Evolutionary conservation across 2,329 filamentous ascomycete species (phyloP), one percentile per base, ranked within the genome.

Genomic region (Botrytis deweyae): DNA sequence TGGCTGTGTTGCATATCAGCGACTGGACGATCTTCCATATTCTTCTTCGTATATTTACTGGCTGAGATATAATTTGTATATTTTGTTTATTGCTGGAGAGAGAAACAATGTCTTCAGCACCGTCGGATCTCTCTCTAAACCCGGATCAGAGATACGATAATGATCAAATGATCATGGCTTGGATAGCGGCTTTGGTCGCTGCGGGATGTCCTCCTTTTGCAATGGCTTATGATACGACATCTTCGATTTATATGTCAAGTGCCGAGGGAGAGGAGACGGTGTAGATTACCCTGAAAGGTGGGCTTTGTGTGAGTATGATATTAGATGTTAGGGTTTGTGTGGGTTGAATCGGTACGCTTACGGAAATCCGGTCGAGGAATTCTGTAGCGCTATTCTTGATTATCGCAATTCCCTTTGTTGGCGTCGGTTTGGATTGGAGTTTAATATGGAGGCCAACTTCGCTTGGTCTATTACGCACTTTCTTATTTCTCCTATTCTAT

Each of bases 141-240:
- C 61, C 70, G 42, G 63, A 52, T 40, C 44, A 72, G 36, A 36
- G 70, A 25, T 72, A 55, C 22, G 70, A 72, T n/a, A 59, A 66
- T n/a, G 70, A 72, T 42, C 36, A 58, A 20, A 42, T 66, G 4
- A 72, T 72, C 6, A 33, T 72, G 44, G 49, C 63, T 29, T 72
- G 70, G 70, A 44, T 72, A 44, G 61, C 62, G 20, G 61, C 42
- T 65, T 44, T 72, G 61, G 70, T 65, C 10, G 38, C 46, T 3
- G 70, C 44, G 1, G 70, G n/a, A 25, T 72, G 61, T 66, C 70
- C 70, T 29, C 70, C 70, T 22, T 66, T 72, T n/a, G 46, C 64
- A 25, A 8, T 46, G 40, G 29, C 42, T 33, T 46, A 46, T 20
- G 44, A 65, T 20, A 18, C 63, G 16, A 40, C 22, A n/a, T 40